phyloP scores from a whole-genome alignment of 768 basidiomycete genomes.

The Boletus tomentosulus region DNA sequence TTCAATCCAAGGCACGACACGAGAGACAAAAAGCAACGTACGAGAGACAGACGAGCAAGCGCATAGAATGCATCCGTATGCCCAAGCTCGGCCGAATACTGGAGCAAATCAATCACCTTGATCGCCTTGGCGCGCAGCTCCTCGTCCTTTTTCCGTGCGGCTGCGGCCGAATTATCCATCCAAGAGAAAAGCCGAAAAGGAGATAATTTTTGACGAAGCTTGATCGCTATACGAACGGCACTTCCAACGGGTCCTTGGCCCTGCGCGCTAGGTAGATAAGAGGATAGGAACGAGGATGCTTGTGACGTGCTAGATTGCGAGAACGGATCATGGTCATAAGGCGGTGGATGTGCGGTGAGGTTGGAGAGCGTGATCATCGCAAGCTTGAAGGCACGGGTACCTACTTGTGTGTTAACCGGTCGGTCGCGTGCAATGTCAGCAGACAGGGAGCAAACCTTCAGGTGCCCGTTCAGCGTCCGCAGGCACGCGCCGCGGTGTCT shows the following conservation, averaged over 20 bases:
- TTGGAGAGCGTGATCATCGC: slow-evolving; percentile 64
- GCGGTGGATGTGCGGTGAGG: slow-evolving; percentile 56
- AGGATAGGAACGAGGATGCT: slow-evolving; percentile 52
- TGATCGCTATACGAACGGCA: slow-evolving; percentile 60
- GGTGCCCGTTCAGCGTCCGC: slow-evolving; percentile 40
- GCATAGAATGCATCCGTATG: slow-evolving; percentile 68
- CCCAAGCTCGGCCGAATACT: slow-evolving; percentile 79
- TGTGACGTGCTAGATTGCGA: slow-evolving; percentile 36
- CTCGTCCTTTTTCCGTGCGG: slow-evolving; percentile 56
- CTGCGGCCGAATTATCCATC: slow-evolving; percentile 37
- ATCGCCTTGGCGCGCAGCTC: slow-evolving; percentile 68
- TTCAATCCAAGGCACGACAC: neutral
- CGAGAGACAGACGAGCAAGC: slow-evolving; percentile 64
- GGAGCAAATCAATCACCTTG: slow-evolving; percentile 75
- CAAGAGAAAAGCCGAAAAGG: slow-evolving; percentile 43
- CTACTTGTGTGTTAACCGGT: slow-evolving; percentile 32
- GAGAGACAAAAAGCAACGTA: slow-evolving; percentile 31
- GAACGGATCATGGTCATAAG: slow-evolving; percentile 50
- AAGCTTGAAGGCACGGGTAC: slow-evolving; percentile 70
- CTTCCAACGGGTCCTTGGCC: slow-evolving; percentile 76
- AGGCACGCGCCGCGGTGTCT: slow-evolving; percentile 12
- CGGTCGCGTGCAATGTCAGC: neutral
- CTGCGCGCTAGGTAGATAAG: slow-evolving; percentile 66
- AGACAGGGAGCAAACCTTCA: slow-evolving; percentile 41
- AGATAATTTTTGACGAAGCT: slow-evolving; percentile 59